Evolutionary conservation across 1,139 yeast species (phyloP), one percentile per base, ranked within the genome.

Genomic region (Pichia sp.): DNA sequence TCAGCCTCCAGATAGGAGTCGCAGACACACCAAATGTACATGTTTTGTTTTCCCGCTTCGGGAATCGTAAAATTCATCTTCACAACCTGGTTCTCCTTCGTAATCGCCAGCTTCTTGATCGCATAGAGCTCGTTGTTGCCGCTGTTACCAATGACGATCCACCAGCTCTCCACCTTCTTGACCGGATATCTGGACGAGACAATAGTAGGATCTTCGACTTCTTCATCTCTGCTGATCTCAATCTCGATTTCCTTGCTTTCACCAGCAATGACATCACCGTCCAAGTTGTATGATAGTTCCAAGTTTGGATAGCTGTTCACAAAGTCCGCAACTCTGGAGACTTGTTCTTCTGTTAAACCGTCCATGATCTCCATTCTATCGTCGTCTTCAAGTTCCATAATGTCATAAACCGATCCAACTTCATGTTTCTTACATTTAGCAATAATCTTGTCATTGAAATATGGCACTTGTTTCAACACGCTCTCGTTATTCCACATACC

Each of bases 1-100:
- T 93, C 99, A 3, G 90, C 95, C 62, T 90, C 98, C 28, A 88
- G 59, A 60, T 91, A 93, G 0, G 96, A 84, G 61, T 91, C 98
- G 67, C 97, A 86, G 66, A 91, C 77, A 60, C 93, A 83, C 96
- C 96, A 91, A 3, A 89, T 68, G 0, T 83, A 78, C 35, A 90
- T 67, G 12, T 73, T 65, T 48, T 82, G 85, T 8, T 68, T 64
- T 0, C 96, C 96, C 4, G 75, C 65, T 4, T 67, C 72, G 0
- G 90, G 83, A 18, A 87, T 63, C 0, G 80, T 70, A 54, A 87
- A 77, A 24, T 76, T 77, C 44, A 93, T 58, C 10, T 68, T 70
- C 18, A 84, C 71, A 4, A 67, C 59, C 58, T 83, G 88, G 2
- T 66, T 61, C 47, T 83, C 81, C 52, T 78, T 73, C 14, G 71